Base-by-base conservation (phyloP, 306 rosid species). In the Lathyrus tuberosus region DNA sequence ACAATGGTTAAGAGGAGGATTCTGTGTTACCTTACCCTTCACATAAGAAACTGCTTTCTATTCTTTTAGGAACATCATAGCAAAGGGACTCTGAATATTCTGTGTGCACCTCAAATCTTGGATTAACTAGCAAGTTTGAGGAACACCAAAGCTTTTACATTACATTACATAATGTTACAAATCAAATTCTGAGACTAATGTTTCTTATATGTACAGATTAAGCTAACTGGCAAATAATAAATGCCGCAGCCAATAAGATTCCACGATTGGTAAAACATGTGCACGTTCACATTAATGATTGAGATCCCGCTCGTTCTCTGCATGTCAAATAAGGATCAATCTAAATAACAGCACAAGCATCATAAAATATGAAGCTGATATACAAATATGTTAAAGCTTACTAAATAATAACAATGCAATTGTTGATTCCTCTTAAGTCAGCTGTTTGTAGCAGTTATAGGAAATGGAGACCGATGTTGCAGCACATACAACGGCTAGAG, bases 401-500 rank as follows among this genome's bases (percentile, higher is more conserved):
- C 61, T 48, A 57, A 43, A 33, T 33, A 42, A 57, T 54, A 38
- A 31, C 53, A 62, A 64, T 47, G 60, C 18, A 58, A 70, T 65
- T 49, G 80, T 46, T 42, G 77, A 65, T 53, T 71, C 65, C 65
- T 35, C 69, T 77, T 61, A 88, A 62, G 73, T 77, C 79, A 82
- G 63, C 72, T 93, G 87, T 73, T 84, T 90, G 87, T 82, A 90
- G 94, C 88, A 90, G 84, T 88, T 84, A 83, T 80, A 90, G 70
- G 98, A 97, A 67, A 90, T 65, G 53, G 69, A 84, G 41, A 93
- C 97, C 0, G 97, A 90, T 13, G 79, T 86, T 16, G 87, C 96
- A 48, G 98, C 98, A 75, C 96, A 93, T 31, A 76, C 80, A 61
- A 93, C 93, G 33, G 97, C 91, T 38, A 88, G 79, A 59, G 86